Conservation (phyloP, 768 basidiomycete species). For the Termitomyces sp. region DNA sequence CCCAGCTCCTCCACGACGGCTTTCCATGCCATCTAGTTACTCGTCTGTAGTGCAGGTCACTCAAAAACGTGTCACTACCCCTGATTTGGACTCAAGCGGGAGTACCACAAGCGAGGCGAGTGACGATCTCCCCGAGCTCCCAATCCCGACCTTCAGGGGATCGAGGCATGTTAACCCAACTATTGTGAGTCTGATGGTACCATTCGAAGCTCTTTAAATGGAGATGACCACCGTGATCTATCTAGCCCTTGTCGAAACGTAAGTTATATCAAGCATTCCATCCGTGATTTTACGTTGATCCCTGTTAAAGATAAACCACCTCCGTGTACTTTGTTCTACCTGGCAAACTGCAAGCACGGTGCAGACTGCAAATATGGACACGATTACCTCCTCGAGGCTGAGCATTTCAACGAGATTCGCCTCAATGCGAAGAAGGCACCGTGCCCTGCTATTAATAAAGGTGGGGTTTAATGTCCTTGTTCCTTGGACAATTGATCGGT, state of each 20-base stretch:
- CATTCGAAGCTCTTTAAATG: not conserved
- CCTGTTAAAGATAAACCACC: constrained; percentile 48
- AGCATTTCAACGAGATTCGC: constrained; percentile 49
- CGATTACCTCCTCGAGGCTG: constrained; percentile 50
- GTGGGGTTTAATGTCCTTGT: constrained; percentile 23
- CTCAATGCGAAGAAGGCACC: constrained; percentile 57
- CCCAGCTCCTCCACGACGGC: constrained; percentile 4
- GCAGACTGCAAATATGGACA: constrained; percentile 56
- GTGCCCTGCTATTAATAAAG: constrained; percentile 55
- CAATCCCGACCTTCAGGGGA: constrained; percentile 28
- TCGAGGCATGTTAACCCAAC: constrained; percentile 45
- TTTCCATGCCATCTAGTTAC: constrained; percentile 29
- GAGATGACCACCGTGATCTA: not conserved
- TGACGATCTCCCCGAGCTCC: constrained; percentile 27
- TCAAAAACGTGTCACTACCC: constrained; percentile 25
- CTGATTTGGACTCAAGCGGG: constrained; percentile 37
- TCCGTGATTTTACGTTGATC: constrained; percentile 13
- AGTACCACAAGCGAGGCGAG: constrained; percentile 41
- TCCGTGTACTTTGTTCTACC: constrained; percentile 63
- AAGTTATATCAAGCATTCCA: constrained; percentile 20
- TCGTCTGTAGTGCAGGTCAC: constrained; percentile 35
- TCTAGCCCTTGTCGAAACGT: constrained; percentile 59
- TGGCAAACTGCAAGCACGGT: constrained; percentile 56
- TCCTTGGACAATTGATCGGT: not conserved
- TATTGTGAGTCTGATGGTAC: constrained; percentile 32